These are phyloP conservation scores for Cystobasidium sp. DNA, from an alignment of 1,284 basidiomycete genomes.

Conservation along the genomic window DNA sequence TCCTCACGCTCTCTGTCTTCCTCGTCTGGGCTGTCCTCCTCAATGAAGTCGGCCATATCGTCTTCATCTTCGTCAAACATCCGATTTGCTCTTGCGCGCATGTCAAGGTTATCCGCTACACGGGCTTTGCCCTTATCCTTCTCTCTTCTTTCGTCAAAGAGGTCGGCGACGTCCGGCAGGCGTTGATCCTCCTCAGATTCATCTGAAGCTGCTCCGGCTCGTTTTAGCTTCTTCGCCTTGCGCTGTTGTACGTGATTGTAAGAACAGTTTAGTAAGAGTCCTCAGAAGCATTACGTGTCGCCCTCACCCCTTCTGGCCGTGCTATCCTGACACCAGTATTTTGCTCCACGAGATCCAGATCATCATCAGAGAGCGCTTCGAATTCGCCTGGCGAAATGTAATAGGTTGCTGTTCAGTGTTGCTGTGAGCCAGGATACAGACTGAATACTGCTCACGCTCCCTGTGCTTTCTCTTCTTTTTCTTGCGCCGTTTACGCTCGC, in stretches of 20 bases:
- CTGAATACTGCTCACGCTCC: slow-evolving; percentile 58
- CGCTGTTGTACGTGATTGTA: slow-evolving; percentile 17
- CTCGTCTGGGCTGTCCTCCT: slow-evolving; percentile 66
- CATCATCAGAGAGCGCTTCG: slow-evolving; percentile 87
- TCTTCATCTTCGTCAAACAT: slow-evolving; percentile 64
- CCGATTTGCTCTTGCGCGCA: slow-evolving; percentile 50
- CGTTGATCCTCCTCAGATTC: slow-evolving; percentile 43
- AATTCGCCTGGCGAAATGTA: slow-evolving; percentile 60
- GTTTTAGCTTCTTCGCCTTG: slow-evolving; percentile 72
- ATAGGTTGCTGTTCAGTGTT: no score
- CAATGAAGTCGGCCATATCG: slow-evolving; percentile 71
- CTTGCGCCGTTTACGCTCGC: slow-evolving; percentile 65
- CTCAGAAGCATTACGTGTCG: neutral
- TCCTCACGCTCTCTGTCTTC: slow-evolving; percentile 48
- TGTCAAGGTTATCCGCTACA: slow-evolving; percentile 53
- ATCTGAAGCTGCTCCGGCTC: slow-evolving; percentile 70
- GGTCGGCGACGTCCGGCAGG: slow-evolving; percentile 66
- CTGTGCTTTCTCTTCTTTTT: slow-evolving; percentile 63
- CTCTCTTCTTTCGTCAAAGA: slow-evolving; percentile 65
- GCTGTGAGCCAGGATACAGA: no score
- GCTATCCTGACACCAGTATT: slow-evolving; percentile 73
- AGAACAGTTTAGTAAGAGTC: neutral
- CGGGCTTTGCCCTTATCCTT: slow-evolving; percentile 39
- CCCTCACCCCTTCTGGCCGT: slow-evolving; percentile 47
- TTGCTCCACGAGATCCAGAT: slow-evolving; percentile 90